Evolutionary conservation across 495 filamentous ascomycete genomes (phyloP), one percentile per base, ranked within the genome.

Genomic region (Penicillium waksmanii): DNA sequence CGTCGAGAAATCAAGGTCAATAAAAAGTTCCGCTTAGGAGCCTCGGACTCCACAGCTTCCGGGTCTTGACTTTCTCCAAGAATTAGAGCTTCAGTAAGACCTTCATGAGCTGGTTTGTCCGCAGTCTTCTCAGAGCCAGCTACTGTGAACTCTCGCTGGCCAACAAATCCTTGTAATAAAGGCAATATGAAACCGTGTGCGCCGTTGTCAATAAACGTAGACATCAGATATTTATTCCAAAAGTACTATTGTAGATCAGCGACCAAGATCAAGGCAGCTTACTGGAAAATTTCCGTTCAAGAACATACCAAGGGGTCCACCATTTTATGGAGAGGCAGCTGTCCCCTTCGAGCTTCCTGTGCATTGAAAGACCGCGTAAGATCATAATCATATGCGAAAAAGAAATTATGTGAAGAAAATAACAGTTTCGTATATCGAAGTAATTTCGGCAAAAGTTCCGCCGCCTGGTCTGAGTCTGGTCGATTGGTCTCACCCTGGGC

Each of bases 81-180:
- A 5, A 75, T 73, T 2, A 60, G 66, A 15, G 60, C 70, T 58
- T 78, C 75, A 4, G 59, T 33, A 7, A 62, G 61, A 23, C 57
- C 27, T 44, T 74, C 69, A 43, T 62, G 66, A 11, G 58, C 23
- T 19, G 61, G 17, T 9, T 58, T 55, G 13, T 63, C 52, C 4
- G 63, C 51, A 19, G 51, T 36, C 38, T 57, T 49, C 15, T 64
- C 65, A 8, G 71, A 56, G n/a, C 62, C 65, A n/a, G 75, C 83
- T 6, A 92, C 80, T 17, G 84, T 80, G 67, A 98, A 97, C 17
- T 86, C 82, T 65, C 85, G 78, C 71, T 98, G 95, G 3, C 93
- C 93, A 19, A 98, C 90, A 65, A 97, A 98, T 5, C 95, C 95
- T 77, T 97, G 94, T 75, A 97, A 89, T 10, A 98, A 64, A 0